Percentiles rank a stretch among this genome's conserved stretches.
phyloP scores from a whole-genome alignment of 768 basidiomycete species.

The Tulasnella sp. region DNA sequence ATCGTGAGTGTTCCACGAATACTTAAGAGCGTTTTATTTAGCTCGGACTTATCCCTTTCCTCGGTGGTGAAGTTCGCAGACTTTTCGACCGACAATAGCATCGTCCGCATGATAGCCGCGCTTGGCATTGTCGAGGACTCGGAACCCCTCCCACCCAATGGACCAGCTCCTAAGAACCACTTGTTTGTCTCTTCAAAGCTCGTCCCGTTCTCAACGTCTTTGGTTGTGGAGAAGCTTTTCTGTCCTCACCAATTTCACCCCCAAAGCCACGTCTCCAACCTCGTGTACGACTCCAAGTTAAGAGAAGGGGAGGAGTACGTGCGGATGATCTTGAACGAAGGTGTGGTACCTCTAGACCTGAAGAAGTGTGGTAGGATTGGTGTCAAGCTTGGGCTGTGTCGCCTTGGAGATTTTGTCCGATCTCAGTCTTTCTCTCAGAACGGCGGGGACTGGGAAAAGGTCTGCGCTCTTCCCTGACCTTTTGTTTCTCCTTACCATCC shows the following conservation, averaged over 20 bases:
- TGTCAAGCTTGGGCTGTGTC: constrained; percentile 10
- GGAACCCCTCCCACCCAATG: neutral
- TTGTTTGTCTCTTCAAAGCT: constrained; percentile 21
- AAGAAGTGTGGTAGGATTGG: constrained; percentile 19
- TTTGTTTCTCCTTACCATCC: neutral
- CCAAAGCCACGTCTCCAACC: neutral
- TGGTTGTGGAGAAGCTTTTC: constrained; percentile 27
- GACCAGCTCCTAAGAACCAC: neutral
- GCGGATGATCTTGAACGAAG: constrained; percentile 23
- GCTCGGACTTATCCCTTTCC: neutral
- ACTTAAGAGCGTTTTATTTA: neutral
- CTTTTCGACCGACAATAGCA: constrained; percentile 28
- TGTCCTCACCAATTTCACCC: neutral
- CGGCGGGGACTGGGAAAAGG: constrained; percentile 18
- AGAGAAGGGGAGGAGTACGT: constrained; percentile 9
- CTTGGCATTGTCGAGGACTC: constrained; percentile 21
- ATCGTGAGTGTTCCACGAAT: neutral
- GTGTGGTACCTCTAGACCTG: neutral
- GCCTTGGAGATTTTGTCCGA: constrained; percentile 12
- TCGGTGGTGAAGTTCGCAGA: constrained; percentile 22
- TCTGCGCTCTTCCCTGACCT: neutral
- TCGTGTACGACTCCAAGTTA: neutral
- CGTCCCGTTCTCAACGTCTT: constrained; percentile 22
- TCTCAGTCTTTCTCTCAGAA: constrained; percentile 14
- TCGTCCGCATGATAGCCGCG: constrained; percentile 25